A percentile compares a stretch with the other conserved stretches of the same genome.
Evolutionary conservation across 345 rosid species (phyloP).

Genomic region (Sapria himalayana): DNA sequence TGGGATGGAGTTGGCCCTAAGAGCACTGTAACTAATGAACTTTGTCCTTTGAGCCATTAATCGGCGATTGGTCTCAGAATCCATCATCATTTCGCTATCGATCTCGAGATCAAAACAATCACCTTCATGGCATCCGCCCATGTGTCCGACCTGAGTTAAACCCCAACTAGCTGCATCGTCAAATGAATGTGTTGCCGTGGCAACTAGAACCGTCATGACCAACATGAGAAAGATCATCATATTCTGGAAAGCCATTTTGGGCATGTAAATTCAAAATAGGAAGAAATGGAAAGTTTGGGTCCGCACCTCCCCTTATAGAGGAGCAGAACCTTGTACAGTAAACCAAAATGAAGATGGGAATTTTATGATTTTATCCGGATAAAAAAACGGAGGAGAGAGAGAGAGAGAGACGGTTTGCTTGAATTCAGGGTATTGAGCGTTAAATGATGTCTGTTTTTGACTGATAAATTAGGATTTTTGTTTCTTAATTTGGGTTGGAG

Average conservation of each 20-base stretch:
- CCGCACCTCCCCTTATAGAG: conserved; percentile 17
- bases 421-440: conserved; percentile 6
- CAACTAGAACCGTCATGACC: conserved; percentile 9
- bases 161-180: background rate
- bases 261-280: conserved; percentile 2
- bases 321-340: conserved; percentile 14
- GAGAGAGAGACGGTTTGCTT: conserved; percentile 11
- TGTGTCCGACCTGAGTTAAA: too few relatives aligned
- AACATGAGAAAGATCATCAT: conserved; percentile 13
- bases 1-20: conserved; percentile 1
- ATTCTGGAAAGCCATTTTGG: conserved; percentile 19
- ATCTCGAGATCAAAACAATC: conserved; percentile 2
- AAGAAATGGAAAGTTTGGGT: conserved; percentile 1
- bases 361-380: conserved; percentile 9
- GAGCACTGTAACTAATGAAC: conserved; percentile 10
- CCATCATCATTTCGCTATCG: conserved; percentile 16
- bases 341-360: conserved; percentile 10
- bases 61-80: conserved; percentile 16
- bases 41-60: conserved; percentile 6
- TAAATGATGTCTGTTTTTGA: conserved; percentile 5
- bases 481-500: background rate
- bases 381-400: conserved; percentile 11
- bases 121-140: background rate
- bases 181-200: conserved; percentile 2
- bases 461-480: background rate